Conservation (phyloP, 2,329 filamentous ascomycete genomes). For the Rugonectria rugulosa region DNA sequence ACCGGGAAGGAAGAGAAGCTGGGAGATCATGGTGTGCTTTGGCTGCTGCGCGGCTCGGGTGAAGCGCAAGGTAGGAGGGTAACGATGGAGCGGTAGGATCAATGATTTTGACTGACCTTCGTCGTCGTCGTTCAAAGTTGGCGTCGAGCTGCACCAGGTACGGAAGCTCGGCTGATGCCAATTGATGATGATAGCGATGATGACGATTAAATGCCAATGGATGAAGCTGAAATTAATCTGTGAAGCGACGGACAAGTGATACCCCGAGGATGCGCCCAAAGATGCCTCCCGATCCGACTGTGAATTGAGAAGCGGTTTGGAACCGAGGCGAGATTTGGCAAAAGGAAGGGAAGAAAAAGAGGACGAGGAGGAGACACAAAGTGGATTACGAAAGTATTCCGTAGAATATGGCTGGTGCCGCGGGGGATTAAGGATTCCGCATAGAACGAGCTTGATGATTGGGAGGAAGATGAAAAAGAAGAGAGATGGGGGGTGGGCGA, state of each 20-base stretch:
- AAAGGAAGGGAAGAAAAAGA: constrained; percentile 12
- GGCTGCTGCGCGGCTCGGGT: neutral
- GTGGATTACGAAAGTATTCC: too few relatives aligned
- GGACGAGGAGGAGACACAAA: constrained; percentile 11
- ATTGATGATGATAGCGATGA: neutral
- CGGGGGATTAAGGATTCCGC: constrained; percentile 32
- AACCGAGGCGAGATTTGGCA: constrained; percentile 16
- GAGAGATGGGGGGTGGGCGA: constrained; percentile 24
- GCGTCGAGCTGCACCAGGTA: too few relatives aligned
- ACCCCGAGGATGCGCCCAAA: constrained; percentile 17
- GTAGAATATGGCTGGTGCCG: constrained; percentile 28
- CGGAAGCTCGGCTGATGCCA: neutral
- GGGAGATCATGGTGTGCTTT: neutral
- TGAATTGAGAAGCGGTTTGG: constrained; percentile 27
- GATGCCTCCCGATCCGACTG: constrained; percentile 14
- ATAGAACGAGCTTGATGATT: constrained; percentile 25
- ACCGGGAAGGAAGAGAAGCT: constrained; percentile 2
- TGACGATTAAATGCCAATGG: neutral
- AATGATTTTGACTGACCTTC: constrained; percentile 16
- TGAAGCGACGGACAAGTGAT: neutral
- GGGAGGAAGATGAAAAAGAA: constrained; percentile 13
- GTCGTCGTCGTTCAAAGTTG: neutral
- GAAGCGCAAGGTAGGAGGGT: neutral
- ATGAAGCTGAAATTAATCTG: too few relatives aligned
- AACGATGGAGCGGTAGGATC: neutral